A percentile compares a stretch with the other conserved stretches of the same genome.
Conservation (phyloP, 1,139 yeast species). For the Scheffersomyces parashehatae region DNA sequence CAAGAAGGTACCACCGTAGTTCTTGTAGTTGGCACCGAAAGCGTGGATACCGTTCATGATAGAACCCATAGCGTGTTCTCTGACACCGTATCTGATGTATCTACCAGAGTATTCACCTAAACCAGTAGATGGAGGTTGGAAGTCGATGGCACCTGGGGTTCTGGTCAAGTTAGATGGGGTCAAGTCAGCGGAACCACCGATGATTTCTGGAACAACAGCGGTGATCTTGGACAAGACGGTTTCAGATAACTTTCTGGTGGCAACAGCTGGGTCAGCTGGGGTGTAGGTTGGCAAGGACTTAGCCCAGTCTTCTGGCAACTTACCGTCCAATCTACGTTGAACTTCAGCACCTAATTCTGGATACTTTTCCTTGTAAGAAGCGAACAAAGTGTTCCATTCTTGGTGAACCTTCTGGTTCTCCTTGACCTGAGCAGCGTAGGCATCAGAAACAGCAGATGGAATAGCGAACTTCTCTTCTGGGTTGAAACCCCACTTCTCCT, state of each 20-base stretch:
- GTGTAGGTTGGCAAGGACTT: constrained; percentile 76
- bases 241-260: constrained; percentile 95
- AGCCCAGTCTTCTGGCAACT: constrained; percentile 87
- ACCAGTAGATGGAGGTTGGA: constrained; percentile 85
- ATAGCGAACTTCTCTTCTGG: constrained; percentile 79
- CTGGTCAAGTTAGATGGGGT: constrained; percentile 97
- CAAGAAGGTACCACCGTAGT: constrained; percentile 97
- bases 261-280: constrained; percentile 77
- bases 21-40: constrained; percentile 88
- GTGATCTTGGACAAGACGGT: constrained; percentile 67
- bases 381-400: constrained; percentile 72
- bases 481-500: constrained; percentile 83
- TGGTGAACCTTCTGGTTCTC: constrained; percentile 62
- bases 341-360: constrained; percentile 83
- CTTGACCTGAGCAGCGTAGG: constrained; percentile 58
- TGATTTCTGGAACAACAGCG: constrained; percentile 76
- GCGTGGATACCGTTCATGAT: constrained; percentile 98
- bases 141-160: constrained; percentile 80
- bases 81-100: constrained; percentile 97
- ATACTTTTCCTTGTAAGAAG: constrained; percentile 64
- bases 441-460: constrained; percentile 80
- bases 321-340: constrained; percentile 75
- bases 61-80: constrained; percentile 99
- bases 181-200: constrained; percentile 99
- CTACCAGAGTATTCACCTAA: constrained; percentile 91